Percentiles rank a stretch among this genome's conserved stretches.
These are phyloP conservation scores for Asclepias syriaca DNA, from an alignment of 257 asterid species.

Conservation along the genomic window DNA sequence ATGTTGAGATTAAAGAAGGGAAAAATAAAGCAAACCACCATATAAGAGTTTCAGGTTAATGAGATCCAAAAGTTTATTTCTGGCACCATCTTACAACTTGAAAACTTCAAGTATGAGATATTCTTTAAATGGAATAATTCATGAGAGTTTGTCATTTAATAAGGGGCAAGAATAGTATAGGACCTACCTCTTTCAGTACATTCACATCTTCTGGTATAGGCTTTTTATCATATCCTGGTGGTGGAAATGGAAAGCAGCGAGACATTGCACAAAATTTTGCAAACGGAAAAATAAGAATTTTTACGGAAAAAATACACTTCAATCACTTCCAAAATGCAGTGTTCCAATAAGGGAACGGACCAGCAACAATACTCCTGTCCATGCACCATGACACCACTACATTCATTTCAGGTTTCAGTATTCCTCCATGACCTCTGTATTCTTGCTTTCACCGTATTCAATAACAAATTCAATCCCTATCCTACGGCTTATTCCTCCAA, in stretches of 20 bases:
- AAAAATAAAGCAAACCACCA: not conserved
- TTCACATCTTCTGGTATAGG: conserved; percentile 15
- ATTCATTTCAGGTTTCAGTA: conserved; percentile 45
- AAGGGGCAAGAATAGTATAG: conserved; percentile 9
- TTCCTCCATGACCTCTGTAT: conserved; percentile 29
- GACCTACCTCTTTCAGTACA: conserved; percentile 19
- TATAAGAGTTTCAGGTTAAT: not conserved
- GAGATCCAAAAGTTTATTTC: not conserved
- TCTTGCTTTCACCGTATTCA: conserved; percentile 17
- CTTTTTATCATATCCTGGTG: conserved; percentile 57
- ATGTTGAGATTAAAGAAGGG: not conserved
- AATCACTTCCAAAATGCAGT: conserved; percentile 32
- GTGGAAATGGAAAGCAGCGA: conserved; percentile 98
- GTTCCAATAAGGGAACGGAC: conserved; percentile 46
- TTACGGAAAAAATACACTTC: conserved; percentile 30
- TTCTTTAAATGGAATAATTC: not conserved
- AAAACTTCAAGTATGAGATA: not conserved
- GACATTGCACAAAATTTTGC: conserved; percentile 62
- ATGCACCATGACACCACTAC: conserved; percentile 67
- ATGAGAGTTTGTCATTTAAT: not conserved
- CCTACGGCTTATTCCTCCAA: conserved; percentile 11
- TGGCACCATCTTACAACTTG: not conserved
- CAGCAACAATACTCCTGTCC: conserved; percentile 46
- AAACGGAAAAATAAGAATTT: conserved; percentile 20
- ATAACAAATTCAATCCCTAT: conserved; percentile 15